phyloP scores from a whole-genome alignment of 176 grass and related monocot genomes.

The Carex pumila region DNA sequence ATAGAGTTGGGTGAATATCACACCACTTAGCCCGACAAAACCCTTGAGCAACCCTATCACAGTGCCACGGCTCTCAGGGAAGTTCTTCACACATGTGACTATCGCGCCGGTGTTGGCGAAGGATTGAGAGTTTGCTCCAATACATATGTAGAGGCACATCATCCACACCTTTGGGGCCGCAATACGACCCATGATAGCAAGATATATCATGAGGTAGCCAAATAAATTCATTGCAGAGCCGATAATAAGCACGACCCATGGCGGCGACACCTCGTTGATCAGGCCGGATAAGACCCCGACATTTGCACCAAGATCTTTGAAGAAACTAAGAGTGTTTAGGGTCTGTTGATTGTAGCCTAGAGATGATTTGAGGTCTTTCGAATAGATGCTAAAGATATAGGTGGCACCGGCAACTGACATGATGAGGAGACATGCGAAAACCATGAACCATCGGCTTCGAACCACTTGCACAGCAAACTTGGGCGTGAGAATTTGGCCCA shows the following conservation, averaged over 20 bases:
- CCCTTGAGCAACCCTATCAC: slow-evolving; percentile 76
- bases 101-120: slow-evolving; percentile 79
- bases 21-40: slow-evolving; percentile 69
- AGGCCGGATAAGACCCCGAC: slow-evolving; percentile 62
- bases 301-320: slow-evolving; percentile 77
- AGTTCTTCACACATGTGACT: slow-evolving; percentile 78
- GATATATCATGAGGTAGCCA: slow-evolving; percentile 79
- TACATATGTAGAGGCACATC: slow-evolving; percentile 50
- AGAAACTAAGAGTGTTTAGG: slow-evolving; percentile 77
- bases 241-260: slow-evolving; percentile 54
- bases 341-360: slow-evolving; percentile 75
- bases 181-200: slow-evolving; percentile 37
- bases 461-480: slow-evolving; percentile 47
- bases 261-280: slow-evolving; percentile 63
- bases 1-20: slow-evolving; percentile 72
- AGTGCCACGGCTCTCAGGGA: slow-evolving; percentile 57
- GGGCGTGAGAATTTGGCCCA: slow-evolving; percentile 20
- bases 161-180: slow-evolving; percentile 27
- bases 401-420: slow-evolving; percentile 69
- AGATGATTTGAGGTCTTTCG: slow-evolving; percentile 40
- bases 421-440: slow-evolving; percentile 71
- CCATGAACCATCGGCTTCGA: slow-evolving; percentile 71
- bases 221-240: slow-evolving; percentile 64
- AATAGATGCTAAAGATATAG: slow-evolving; percentile 77
- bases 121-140: slow-evolving; percentile 76